These are phyloP conservation scores for Candida multigemmis DNA, from an alignment of 805 yeast species.

Conservation along the genomic window DNA sequence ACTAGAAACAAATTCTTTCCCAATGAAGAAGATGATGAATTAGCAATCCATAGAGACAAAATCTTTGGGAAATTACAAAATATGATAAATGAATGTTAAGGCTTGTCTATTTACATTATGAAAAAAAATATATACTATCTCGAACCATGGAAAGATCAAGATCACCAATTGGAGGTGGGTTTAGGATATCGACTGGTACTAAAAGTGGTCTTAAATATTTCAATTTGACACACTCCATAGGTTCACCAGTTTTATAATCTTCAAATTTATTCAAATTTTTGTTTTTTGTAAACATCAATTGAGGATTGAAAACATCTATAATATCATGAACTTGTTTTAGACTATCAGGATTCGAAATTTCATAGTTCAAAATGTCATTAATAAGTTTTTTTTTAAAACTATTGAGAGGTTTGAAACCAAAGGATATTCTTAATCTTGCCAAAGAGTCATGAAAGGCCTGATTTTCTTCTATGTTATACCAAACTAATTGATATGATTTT, in stretches of 20 bases:
- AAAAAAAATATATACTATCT: slow-evolving; percentile 27
- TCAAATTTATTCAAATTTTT: slow-evolving; percentile 1
- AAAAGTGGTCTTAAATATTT: slow-evolving; percentile 14
- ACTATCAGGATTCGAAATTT: slow-evolving; percentile 3
- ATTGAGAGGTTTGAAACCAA: too few species aligned
- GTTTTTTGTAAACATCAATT: slow-evolving; percentile 7
- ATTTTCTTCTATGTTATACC: slow-evolving; percentile 11
- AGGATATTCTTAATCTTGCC: slow-evolving; percentile 3
- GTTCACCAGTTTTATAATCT: slow-evolving; percentile 1
- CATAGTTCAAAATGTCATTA: slow-evolving; percentile 6
- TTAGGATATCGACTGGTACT: slow-evolving; percentile 18
- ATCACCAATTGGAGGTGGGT: slow-evolving; percentile 21
- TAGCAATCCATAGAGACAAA: slow-evolving; percentile 55
- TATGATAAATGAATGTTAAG: slow-evolving; percentile 37
- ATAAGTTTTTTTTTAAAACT: background rate
- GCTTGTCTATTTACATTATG: slow-evolving; percentile 9
- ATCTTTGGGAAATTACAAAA: slow-evolving; percentile 50
- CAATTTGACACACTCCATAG: background rate
- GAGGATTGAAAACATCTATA: slow-evolving; percentile 13
- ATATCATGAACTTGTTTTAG: slow-evolving; percentile 4
- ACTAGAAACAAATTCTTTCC: slow-evolving; percentile 48
- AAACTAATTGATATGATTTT: slow-evolving; percentile 23
- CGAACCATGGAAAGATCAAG: slow-evolving; percentile 22
- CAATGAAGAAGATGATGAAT: slow-evolving; percentile 46
- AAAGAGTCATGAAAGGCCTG: slow-evolving; percentile 4